Evolutionary conservation across 257 asterid genomes (phyloP), one percentile per base, ranked within the genome.

Genomic region (Vinca minor): DNA sequence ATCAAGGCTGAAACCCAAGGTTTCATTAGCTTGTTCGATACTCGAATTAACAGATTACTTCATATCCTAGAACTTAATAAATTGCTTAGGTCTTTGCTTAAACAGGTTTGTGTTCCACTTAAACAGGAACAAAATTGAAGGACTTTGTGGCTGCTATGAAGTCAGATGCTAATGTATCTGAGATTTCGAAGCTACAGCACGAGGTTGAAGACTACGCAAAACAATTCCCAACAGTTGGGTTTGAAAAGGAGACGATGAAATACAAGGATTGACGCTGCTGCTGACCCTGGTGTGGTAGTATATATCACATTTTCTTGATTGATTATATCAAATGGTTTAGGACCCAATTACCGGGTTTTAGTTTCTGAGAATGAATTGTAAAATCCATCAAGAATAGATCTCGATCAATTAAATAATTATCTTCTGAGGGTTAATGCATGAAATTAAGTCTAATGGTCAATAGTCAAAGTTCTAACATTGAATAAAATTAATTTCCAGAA

Each of bases 221-320:
- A 58, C 96, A 89, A 69, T 92, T 92, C 38, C 94, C 98, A 13
- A 92, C 96, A 18, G 41, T 89, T 64, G 98, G 97, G 26, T 92
- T 92, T 63, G 88, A 87, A 77, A 89, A 92, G 69, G 88, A 83
- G 62, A 81, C 94, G 9, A 89, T 92, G 96, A 87, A 85, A 68
- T 87, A 79, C 84, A 92, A 80, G 74, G 65, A 85, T 54, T 87
- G 78, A 86, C 63, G 59, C 59, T 52, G 63, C 49, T 63, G 65
- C 60, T 34, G 75, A 34, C 57, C 47, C n/a, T 11, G 18, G 3
- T 1, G 5, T 13, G 29, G 44, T 7, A 15, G 1, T 41, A 70
- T 63, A 46, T 45, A 34, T 62, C 55, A 46, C 42, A 13, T 41
- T 36, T 56, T 63, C 25, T 62, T 20, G n/a, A 54, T 32, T 54